Percentiles rank a stretch among this genome's conserved stretches.
phyloP scores from a whole-genome alignment of 2,329 filamentous ascomycete genomes.

The Penicillium sp. region DNA sequence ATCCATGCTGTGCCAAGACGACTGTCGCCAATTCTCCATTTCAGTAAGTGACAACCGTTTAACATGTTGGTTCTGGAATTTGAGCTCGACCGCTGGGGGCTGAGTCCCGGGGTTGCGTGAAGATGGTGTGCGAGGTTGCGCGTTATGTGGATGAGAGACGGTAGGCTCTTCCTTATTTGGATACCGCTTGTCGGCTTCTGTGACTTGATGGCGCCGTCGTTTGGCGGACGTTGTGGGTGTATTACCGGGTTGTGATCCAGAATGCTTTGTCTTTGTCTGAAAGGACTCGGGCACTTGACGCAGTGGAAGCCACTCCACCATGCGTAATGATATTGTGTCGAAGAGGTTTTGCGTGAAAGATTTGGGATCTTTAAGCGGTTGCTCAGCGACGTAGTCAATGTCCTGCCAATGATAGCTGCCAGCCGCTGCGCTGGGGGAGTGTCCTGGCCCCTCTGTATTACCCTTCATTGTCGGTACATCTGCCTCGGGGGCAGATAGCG shows the following conservation, averaged over 20 bases:
- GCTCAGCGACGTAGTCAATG: conserved; percentile 21
- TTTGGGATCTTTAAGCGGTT: conserved; percentile 51
- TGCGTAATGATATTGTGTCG: conserved; percentile 43
- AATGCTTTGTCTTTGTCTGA: conserved; percentile 7
- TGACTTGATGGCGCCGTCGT: neutral
- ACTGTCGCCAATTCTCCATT: conserved; percentile 35
- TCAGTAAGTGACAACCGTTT: conserved; percentile 39
- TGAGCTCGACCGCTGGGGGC: conserved; percentile 36
- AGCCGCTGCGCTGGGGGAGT: conserved; percentile 3
- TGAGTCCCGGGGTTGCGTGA: conserved; percentile 23
- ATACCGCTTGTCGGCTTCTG: conserved; percentile 5
- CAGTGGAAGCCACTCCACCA: conserved; percentile 46
- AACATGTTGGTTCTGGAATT: conserved; percentile 35
- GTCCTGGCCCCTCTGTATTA: neutral
- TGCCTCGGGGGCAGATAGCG: neutral
- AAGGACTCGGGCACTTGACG: conserved; percentile 27
- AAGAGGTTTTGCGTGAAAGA: conserved; percentile 59
- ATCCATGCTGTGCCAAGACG: conserved; percentile 29
- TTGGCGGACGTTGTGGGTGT: conserved; percentile 3
- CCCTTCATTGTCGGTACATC: neutral
- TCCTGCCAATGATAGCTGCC: conserved; percentile 15
- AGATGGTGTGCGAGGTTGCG: conserved; percentile 29
- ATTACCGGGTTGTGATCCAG: neutral
- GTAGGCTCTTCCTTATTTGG: conserved; percentile 6
- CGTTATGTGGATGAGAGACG: conserved; percentile 4